Evolutionary conservation across 225 moss, liverwort and hornwort species (phyloP).

Genomic region (Bryoerythrophyllum caledonicum): DNA sequence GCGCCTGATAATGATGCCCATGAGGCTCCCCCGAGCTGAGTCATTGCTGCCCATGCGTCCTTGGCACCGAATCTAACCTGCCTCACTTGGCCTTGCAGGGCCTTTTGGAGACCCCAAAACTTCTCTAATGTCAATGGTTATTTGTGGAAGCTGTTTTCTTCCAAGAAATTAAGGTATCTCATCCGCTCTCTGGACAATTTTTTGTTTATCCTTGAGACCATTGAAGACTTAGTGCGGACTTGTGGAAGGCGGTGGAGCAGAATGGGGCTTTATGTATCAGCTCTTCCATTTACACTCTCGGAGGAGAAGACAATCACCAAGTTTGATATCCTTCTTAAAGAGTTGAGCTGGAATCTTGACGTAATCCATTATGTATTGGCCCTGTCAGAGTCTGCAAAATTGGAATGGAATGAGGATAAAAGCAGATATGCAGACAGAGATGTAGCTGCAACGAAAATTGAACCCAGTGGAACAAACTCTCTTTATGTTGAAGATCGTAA

Average conservation of each 20-base stretch:
- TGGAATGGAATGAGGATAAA: background rate
- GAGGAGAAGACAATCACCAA: background rate
- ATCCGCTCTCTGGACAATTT: background rate
- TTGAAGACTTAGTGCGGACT: constrained; percentile 1
- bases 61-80: too few relatives aligned
- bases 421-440: background rate
- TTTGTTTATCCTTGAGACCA: background rate
- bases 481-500: background rate
- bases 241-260: background rate
- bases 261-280: constrained; percentile 6
- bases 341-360: constrained; percentile 23
- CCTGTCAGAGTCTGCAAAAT: rapidly evolving
- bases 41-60: too few relatives aligned
- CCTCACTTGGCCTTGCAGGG: too few relatives aligned
- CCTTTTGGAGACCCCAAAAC: too few relatives aligned
- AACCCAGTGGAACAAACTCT: too few relatives aligned
- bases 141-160: background rate
- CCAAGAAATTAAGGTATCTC: background rate
- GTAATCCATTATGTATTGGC: background rate
- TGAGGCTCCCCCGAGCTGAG: too few relatives aligned
- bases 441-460: background rate
- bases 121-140: too few relatives aligned
- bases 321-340: constrained; percentile 26
- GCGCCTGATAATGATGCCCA: too few relatives aligned
- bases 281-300: background rate